Base-by-base conservation (phyloP, 306 rosid species). In the Nissolia schottii region DNA sequence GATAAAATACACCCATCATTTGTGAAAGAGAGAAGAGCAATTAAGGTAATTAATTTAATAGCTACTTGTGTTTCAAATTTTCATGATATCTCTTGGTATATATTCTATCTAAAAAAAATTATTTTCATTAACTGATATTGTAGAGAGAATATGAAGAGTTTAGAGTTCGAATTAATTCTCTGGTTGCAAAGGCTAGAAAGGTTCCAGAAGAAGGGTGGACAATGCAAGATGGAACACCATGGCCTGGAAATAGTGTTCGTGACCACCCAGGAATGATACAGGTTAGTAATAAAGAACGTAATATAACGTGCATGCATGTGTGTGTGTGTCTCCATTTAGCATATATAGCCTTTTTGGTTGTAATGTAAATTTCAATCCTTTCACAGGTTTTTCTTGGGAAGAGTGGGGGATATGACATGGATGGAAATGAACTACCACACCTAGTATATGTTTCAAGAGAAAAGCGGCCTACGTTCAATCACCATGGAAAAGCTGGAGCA, bases 221-320 rank as follows among this genome's bases (percentile, higher is more conserved):
- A 67, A 95, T 95, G 99, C 97, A 95, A 85, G 99, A 95, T 82
- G 99, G 99, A 71, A 95, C 99, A 58, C 82, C 99, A 51, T 95
- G 97, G 99, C 99, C 99, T 62, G 99, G 99, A 82, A 95, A 95
- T 76, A 91, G 91, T 81, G 56, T 97, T 49, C 89, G 99, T 88
- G 99, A 95, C 77, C 99, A 95, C 85, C 99, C 99, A 41, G 97
- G 99, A 95, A 95, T 95, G 99, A 95, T 95, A 78, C 99, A 91
- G 96, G 99, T 94, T n/a, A n/a, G n/a, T n/a, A n/a, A n/a, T n/a
- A n/a, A n/a, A n/a, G n/a, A n/a, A n/a, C n/a, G n/a, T n/a, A n/a
- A n/a, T n/a, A n/a, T n/a, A n/a, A n/a, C n/a, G n/a, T n/a, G n/a
- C n/a, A n/a, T n/a, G n/a, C n/a, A n/a, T n/a, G n/a, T n/a, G n/a